Evolutionary conservation across 2,329 filamentous ascomycete species (phyloP), one percentile per base, ranked within the genome.

Genomic region (Fusarium palustre): DNA sequence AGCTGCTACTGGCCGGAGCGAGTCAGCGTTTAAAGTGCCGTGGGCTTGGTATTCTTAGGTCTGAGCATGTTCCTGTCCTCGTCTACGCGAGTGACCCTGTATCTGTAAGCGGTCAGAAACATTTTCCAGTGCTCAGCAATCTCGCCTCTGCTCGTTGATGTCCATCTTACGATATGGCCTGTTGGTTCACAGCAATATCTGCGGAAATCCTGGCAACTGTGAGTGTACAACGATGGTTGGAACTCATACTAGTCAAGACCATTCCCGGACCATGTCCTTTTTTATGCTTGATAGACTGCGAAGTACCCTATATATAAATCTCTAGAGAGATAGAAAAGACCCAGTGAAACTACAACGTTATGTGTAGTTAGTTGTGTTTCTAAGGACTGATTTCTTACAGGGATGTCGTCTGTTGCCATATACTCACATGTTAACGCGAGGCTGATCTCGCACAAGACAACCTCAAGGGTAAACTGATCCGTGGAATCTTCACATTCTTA

Each of bases 371-470:
- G 10, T 11, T 30, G 28, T 24, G 20, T 5, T 8, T 11, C 1
- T 2, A 25, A 25, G 41, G 18, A 2, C 9, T 18, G 18, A 7
- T 16, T 25, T 24, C 8, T 16, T 5, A 18, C 7, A 42, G 10
- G 7, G 3, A 16, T 25, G 16, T 11, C 12, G 15, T 18, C 15
- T 10, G 9, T 25, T 25, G 15, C 7, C 5, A 9, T 6, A 25
- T 15, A 6, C 18, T 7, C 10, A 7, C 4, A 25, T 25, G 2
- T 22, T n/a, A 18, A 7, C 1, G 16, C 3, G 3, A 18, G 10
- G 10, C 7, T 8, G 20, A 7, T 18, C 5, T 10, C 13, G 5
- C 15, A 25, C 13, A 12, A 24, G 7, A 42, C 3, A 11, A 30
- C 28, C 10, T 30, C 10, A 11, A 22, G 5, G 3, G 13, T 39